Percentiles rank a stretch among this genome's conserved stretches.
phyloP scores from a whole-genome alignment of 768 basidiomycete species.

The Trametes sanguinea region DNA sequence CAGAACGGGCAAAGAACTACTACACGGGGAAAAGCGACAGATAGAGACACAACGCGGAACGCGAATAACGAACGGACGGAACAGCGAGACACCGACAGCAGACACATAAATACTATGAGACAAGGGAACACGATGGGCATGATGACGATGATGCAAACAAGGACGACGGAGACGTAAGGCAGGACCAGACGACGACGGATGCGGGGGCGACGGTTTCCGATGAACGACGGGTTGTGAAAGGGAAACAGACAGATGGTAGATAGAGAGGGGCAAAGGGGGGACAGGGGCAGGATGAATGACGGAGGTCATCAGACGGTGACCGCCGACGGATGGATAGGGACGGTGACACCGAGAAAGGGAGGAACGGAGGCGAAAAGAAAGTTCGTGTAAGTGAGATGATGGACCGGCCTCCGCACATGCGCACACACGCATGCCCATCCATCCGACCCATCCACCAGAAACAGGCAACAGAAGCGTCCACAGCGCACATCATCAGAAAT shows the following conservation, averaged over 20 bases:
- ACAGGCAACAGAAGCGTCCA: conserved; percentile 20
- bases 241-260: background rate
- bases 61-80: conserved; percentile 4
- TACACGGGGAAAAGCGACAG: conserved; percentile 16
- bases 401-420: conserved; percentile 11
- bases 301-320: conserved; percentile 6
- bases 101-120: conserved; percentile 16
- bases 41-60: conserved; percentile 4
- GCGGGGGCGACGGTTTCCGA: background rate
- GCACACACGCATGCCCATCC: conserved; percentile 2
- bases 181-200: too few species aligned
- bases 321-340: conserved; percentile 14
- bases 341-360: too few species aligned
- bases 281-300: background rate
- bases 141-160: conserved; percentile 11
- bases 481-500: conserved; percentile 14
- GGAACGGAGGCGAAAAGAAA: background rate
- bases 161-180: background rate
- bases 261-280: background rate
- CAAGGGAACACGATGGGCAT: conserved; percentile 5
- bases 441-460: background rate
- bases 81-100: conserved; percentile 20
- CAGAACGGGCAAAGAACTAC: conserved; percentile 8
- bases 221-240: background rate
- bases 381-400: conserved; percentile 9